Evolutionary conservation across 106 monocot genomes (phyloP).

Genomic region (Phalaenopsis aphrodite): DNA sequence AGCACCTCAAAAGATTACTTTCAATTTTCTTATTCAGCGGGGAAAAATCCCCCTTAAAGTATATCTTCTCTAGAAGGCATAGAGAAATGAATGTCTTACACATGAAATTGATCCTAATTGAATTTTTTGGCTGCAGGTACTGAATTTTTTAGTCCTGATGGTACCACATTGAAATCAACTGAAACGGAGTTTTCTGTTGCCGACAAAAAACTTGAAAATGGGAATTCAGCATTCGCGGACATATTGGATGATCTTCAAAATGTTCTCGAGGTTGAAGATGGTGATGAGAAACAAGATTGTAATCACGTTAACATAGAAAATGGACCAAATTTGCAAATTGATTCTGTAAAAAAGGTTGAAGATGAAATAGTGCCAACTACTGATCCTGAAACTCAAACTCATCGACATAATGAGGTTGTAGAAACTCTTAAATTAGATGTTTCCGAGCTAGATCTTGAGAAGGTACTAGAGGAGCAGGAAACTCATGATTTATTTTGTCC

Average conservation of each 20-base stretch:
- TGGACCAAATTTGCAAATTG: constrained; percentile 9
- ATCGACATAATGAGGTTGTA: neutral
- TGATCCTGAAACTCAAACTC: constrained; percentile 6
- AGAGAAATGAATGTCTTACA: neutral
- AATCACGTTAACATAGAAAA: constrained; percentile 11
- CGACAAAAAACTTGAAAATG: constrained; percentile 13
- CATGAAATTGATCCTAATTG: neutral
- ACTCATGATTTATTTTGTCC: constrained; percentile 92
- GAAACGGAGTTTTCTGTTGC: neutral
- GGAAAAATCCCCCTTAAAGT: too few species aligned
- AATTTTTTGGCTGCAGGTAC: constrained; percentile 1
- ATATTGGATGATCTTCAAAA: neutral
- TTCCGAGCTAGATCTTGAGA: constrained; percentile 56
- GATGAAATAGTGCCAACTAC: constrained; percentile 10
- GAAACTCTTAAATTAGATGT: constrained; percentile 5
- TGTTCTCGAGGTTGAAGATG: neutral
- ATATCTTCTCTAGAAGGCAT: too few species aligned
- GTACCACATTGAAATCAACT: neutral
- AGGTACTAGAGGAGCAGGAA: constrained; percentile 76
- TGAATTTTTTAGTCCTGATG: constrained; percentile 1
- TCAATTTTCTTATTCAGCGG: neutral
- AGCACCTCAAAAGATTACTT: too few species aligned
- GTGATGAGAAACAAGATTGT: neutral
- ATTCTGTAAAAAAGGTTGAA: constrained; percentile 4
- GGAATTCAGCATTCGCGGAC: constrained; percentile 7